Evolutionary conservation across 2,329 filamentous ascomycete species (phyloP).

Genomic region (Emergomyces orientalis): DNA sequence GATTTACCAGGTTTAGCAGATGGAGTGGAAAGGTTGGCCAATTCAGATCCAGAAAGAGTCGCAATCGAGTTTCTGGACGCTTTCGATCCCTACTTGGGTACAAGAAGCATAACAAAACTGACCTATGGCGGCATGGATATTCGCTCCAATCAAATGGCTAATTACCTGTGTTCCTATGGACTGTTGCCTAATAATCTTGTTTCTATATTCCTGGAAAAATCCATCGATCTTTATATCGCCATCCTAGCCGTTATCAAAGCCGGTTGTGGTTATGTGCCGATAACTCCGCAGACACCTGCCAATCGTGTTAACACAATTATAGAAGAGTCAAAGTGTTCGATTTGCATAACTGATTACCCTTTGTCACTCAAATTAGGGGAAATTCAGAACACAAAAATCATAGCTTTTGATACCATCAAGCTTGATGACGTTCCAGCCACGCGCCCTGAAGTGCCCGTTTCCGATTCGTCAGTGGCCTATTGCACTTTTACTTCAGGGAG

Average conservation of each 20-base stretch:
- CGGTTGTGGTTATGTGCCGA: conserved; percentile 70
- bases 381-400: not conserved
- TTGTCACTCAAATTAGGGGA: conserved; percentile 6
- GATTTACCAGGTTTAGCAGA: conserved; percentile 40
- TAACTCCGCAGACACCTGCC: conserved; percentile 61
- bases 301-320: conserved; percentile 55
- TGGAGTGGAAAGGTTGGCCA: conserved; percentile 48
- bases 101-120: conserved; percentile 35
- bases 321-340: conserved; percentile 45
- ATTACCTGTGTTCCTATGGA: conserved; percentile 42
- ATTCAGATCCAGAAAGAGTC: conserved; percentile 40
- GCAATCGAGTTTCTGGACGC: conserved; percentile 57
- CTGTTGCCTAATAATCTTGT: conserved; percentile 49
- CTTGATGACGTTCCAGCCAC: conserved; percentile 2
- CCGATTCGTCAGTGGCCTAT: conserved; percentile 53
- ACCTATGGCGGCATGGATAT: conserved; percentile 58
- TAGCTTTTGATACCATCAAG: conserved; percentile 1
- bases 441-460: conserved; percentile 5
- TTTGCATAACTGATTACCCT: conserved; percentile 35
- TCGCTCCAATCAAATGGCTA: conserved; percentile 55
- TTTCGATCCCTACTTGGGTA: conserved; percentile 30
- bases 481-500: conserved; percentile 77
- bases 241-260: conserved; percentile 67
- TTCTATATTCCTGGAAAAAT: conserved; percentile 72
- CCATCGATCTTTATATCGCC: conserved; percentile 58